These are phyloP conservation scores for Nakaseomyces delphensis DNA, from an alignment of 1,139 yeast genomes.

Conservation along the genomic window DNA sequence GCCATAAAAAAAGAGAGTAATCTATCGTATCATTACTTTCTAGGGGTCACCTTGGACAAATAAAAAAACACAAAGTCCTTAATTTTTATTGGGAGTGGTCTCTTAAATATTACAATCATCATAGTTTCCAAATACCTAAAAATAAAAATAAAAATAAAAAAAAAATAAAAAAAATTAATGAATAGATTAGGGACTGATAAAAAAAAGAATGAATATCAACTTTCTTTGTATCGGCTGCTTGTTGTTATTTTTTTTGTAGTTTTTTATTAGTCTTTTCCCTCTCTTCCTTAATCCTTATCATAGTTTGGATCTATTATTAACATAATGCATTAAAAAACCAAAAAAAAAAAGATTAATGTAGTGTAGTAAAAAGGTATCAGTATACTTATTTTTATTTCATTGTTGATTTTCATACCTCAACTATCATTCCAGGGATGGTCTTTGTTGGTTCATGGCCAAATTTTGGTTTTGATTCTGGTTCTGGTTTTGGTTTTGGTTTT, in stretches of 20 bases:
- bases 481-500: conserved; percentile 9
- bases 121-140: not conserved
- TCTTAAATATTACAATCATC: too few relatives aligned
- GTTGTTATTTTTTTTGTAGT: not conserved
- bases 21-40: not conserved
- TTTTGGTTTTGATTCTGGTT: conserved; percentile 5
- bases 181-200: not conserved
- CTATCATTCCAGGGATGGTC: conserved; percentile 2
- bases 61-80: too few relatives aligned
- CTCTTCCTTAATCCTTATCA: not conserved
- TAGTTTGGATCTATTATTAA: not conserved
- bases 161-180: not conserved
- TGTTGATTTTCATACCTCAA: not conserved
- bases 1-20: too few relatives aligned
- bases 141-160: not conserved
- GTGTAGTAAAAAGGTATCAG: not conserved
- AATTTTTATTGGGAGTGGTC: too few relatives aligned
- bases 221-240: not conserved
- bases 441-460: not conserved
- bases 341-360: not conserved
- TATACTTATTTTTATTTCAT: not conserved
- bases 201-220: not conserved
- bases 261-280: not conserved
- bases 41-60: too few relatives aligned
- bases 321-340: not conserved